These are phyloP conservation scores for Spathaspora gorwiae DNA, from an alignment of 805 yeast genomes.

Conservation along the genomic window DNA sequence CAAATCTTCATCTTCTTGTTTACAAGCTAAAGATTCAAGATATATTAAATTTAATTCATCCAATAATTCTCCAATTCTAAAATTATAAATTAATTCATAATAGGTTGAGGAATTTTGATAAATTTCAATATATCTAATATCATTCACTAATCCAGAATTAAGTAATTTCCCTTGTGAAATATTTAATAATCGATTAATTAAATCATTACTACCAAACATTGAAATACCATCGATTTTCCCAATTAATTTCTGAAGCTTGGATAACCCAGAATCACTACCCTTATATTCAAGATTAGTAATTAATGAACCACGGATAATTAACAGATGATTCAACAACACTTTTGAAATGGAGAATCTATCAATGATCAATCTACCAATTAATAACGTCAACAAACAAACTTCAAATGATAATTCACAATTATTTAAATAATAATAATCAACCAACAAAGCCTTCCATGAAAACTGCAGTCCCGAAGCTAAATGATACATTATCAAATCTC, in stretches of 20 bases:
- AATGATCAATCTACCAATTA: constrained; percentile 25
- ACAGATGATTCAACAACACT: constrained; percentile 17
- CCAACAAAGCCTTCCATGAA: constrained; percentile 11
- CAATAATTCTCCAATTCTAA: constrained; percentile 34
- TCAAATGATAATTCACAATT: constrained; percentile 30
- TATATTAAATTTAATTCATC: constrained; percentile 28
- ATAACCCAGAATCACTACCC: constrained; percentile 20
- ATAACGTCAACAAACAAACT: constrained; percentile 24
- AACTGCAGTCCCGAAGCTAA: constrained; percentile 1
- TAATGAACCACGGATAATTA: constrained; percentile 22
- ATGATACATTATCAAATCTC: constrained; percentile 13
- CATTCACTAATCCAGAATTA: constrained; percentile 22
- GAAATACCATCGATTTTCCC: constrained; percentile 28
- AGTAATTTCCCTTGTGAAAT: constrained; percentile 17
- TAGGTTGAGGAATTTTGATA: constrained; percentile 15
- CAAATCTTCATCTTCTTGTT: constrained; percentile 10
- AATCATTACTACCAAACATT: constrained; percentile 22
- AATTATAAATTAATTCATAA: constrained; percentile 25
- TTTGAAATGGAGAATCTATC: constrained; percentile 16
- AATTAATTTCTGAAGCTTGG: constrained; percentile 20
- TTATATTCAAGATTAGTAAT: constrained; percentile 27
- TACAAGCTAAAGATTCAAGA: constrained; percentile 13
- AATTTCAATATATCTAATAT: constrained; percentile 27
- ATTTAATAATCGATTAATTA: constrained; percentile 25
- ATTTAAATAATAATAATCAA: constrained; percentile 25